Conservation (phyloP, 2,329 filamentous ascomycete genomes). For the Fusarium annulatum region DNA sequence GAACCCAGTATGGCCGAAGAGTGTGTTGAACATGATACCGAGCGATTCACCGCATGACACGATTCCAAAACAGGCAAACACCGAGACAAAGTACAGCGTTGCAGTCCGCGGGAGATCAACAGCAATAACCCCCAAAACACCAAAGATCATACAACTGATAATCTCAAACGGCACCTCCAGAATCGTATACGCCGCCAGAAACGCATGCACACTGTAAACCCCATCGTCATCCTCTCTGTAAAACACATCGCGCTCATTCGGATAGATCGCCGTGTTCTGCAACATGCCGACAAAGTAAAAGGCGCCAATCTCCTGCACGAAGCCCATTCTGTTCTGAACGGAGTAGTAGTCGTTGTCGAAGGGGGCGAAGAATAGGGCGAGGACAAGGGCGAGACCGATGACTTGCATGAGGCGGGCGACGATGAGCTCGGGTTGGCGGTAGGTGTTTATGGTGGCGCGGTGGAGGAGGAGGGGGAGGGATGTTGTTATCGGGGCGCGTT, state of each 20-base stretch:
- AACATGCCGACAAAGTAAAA: slow-evolving; percentile 83
- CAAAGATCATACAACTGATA: slow-evolving; percentile 72
- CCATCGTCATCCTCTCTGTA: slow-evolving; percentile 81
- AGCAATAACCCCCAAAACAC: slow-evolving; percentile 71
- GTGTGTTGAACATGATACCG: slow-evolving; percentile 83
- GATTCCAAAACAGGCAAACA: slow-evolving; percentile 78
- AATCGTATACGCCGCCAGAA: slow-evolving; percentile 75
- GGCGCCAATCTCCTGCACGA: slow-evolving; percentile 76
- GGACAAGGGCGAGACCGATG: slow-evolving; percentile 69
- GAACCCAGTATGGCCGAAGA: slow-evolving; percentile 80
- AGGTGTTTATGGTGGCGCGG: slow-evolving; percentile 75
- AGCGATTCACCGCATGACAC: slow-evolving; percentile 80
- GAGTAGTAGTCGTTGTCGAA: slow-evolving; percentile 75
- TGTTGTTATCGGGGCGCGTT: slow-evolving; percentile 68
- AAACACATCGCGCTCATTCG: slow-evolving; percentile 78
- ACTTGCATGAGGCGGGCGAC: slow-evolving; percentile 76
- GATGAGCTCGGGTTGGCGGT: slow-evolving; percentile 72
- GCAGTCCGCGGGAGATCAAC: slow-evolving; percentile 72
- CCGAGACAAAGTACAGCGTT: slow-evolving; percentile 73
- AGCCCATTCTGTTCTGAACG: slow-evolving; percentile 79
- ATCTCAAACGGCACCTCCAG: slow-evolving; percentile 80
- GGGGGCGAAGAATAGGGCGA: slow-evolving; percentile 78
- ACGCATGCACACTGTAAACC: slow-evolving; percentile 77
- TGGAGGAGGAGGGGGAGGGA: slow-evolving; percentile 76
- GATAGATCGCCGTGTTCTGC: slow-evolving; percentile 81